phyloP scores from a whole-genome alignment of 345 rosid species.

The Litchi chinensis region DNA sequence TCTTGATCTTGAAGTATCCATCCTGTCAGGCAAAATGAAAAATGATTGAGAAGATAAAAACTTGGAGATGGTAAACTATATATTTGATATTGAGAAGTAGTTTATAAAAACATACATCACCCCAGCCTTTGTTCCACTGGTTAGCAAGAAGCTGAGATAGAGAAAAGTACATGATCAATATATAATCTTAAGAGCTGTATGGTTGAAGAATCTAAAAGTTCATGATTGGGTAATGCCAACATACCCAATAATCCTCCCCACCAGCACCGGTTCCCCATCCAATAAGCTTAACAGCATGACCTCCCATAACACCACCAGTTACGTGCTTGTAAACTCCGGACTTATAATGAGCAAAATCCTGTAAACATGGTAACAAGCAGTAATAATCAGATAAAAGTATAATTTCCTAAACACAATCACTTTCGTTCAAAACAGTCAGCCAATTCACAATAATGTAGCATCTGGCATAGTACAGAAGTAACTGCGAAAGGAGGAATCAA shows the following conservation, averaged over 20 bases:
- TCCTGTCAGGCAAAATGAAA: slow-evolving; percentile 50
- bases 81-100: not conserved
- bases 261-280: slow-evolving; percentile 94
- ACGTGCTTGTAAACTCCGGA: slow-evolving; percentile 93
- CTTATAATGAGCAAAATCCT: slow-evolving; percentile 97
- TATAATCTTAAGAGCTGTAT: not conserved
- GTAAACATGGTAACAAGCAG: slow-evolving; percentile 10
- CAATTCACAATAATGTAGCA: not conserved
- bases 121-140: slow-evolving; percentile 95
- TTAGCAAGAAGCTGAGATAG: slow-evolving; percentile 83
- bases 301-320: slow-evolving; percentile 73
- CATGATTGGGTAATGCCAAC: not conserved
- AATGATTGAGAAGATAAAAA: not conserved
- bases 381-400: slow-evolving; percentile 9
- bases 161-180: slow-evolving; percentile 13
- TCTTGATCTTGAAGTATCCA: slow-evolving; percentile 85
- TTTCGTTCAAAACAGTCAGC: not conserved
- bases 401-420: not conserved
- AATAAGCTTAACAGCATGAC: slow-evolving; percentile 94
- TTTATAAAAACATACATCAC: slow-evolving; percentile 63
- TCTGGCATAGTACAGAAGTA: not conserved
- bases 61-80: not conserved
- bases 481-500: slow-evolving; percentile 4
- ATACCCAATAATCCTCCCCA: slow-evolving; percentile 96
- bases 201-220: not conserved